phyloP scores from a whole-genome alignment of 2,329 filamentous ascomycete species.

The Hypoxylon sp. region DNA sequence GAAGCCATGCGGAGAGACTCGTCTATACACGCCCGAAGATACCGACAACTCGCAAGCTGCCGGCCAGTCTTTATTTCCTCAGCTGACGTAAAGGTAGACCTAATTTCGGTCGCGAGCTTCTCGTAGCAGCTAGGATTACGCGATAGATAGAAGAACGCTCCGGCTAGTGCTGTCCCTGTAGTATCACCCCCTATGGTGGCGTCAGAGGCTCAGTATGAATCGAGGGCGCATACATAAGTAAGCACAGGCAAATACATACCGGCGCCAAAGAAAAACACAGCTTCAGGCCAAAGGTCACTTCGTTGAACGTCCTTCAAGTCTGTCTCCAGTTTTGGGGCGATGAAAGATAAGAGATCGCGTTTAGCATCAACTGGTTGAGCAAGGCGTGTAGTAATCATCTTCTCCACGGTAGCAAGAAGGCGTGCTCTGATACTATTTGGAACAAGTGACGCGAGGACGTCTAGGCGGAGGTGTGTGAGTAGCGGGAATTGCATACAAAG shows the following conservation, averaged over 20 bases:
- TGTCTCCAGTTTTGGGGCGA: conserved; percentile 1
- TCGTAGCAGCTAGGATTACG: background rate
- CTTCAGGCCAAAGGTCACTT: conserved; percentile 1
- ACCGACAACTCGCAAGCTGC: background rate
- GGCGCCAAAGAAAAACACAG: conserved; percentile 6
- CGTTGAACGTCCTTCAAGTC: conserved; percentile 1
- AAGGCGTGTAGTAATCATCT: conserved; percentile 5
- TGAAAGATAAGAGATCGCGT: conserved; percentile 5
- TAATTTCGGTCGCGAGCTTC: conserved; percentile 6
- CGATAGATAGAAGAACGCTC: conserved; percentile 8
- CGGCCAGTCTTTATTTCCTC: background rate
- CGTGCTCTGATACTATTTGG: background rate
- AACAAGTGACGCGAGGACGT: conserved; percentile 1
- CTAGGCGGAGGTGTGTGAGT: background rate
- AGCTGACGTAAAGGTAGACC: background rate
- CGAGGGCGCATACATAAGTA: too few species aligned
- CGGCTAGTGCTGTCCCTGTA: background rate
- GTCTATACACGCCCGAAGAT: background rate
- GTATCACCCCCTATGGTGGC: background rate
- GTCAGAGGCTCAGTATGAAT: background rate
- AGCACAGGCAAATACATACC: background rate
- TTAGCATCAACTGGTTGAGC: conserved; percentile 2
- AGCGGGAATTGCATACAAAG: background rate
- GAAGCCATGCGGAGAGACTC: background rate
- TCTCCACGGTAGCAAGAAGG: background rate